Evolutionary conservation across 169 alveolate species (phyloP).

Genomic region (Cytauxzoon felis): DNA sequence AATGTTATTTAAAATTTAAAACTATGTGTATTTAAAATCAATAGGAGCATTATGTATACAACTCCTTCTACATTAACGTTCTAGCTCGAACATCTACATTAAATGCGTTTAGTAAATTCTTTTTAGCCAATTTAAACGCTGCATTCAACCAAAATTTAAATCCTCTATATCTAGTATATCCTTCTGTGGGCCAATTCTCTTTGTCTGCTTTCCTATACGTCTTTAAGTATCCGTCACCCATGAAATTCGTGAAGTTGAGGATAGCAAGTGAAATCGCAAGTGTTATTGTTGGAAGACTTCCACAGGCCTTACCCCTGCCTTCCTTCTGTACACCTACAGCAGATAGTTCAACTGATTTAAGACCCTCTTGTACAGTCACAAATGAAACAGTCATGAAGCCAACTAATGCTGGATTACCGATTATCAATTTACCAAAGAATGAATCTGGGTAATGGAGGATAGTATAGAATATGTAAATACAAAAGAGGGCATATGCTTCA

Average conservation of each 20-base stretch:
- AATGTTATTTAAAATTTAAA: no score
- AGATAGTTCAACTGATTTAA: neutral
- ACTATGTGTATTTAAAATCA: no score
- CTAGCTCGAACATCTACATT: no score
- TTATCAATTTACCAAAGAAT: neutral
- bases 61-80: no score
- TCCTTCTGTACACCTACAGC: no score
- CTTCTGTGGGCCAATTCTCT: neutral
- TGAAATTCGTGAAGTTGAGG: neutral
- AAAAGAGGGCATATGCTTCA: neutral
- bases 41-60: no score
- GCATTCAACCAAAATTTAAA: neutral
- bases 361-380: neutral
- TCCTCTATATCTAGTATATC: neutral
- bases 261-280: neutral
- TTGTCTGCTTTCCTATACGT: neutral
- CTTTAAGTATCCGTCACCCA: neutral
- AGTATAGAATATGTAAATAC: neutral
- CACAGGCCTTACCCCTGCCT: no score
- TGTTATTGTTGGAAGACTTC: neutral
- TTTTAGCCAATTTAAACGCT: no score
- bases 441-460: neutral
- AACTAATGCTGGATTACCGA: neutral
- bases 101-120: no score
- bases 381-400: neutral